Evolutionary conservation across 2,329 filamentous ascomycete species (phyloP).

Genomic region (Talaromyces sp.): DNA sequence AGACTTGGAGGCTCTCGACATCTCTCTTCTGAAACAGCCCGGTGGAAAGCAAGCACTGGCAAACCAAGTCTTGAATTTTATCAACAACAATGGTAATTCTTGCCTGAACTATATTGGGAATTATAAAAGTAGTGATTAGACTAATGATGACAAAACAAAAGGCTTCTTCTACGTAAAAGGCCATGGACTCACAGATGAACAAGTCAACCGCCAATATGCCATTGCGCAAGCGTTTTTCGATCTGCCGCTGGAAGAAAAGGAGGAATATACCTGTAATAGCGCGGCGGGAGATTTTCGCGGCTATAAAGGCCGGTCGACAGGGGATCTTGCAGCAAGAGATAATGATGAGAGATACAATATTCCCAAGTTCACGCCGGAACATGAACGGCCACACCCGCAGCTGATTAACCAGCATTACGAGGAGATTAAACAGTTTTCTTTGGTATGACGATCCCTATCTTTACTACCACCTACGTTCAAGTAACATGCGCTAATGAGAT

Average conservation of each 20-base stretch:
- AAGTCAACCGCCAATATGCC: slow-evolving; percentile 58
- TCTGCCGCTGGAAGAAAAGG: slow-evolving; percentile 55
- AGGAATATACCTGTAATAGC: slow-evolving; percentile 44
- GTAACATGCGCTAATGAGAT: not conserved
- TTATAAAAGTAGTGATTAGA: not conserved
- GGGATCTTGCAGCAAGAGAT: slow-evolving; percentile 5
- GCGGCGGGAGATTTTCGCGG: slow-evolving; percentile 6
- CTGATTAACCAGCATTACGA: slow-evolving; percentile 8
- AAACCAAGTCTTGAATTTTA: slow-evolving; percentile 17
- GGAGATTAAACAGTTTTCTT: slow-evolving; percentile 9
- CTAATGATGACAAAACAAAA: slow-evolving; percentile 17
- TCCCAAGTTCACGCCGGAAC: slow-evolving; percentile 9
- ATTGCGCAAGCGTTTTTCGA: slow-evolving; percentile 57
- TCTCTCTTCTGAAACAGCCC: slow-evolving; percentile 50
- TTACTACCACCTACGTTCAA: not conserved
- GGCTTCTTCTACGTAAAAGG: slow-evolving; percentile 63
- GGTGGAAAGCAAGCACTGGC: slow-evolving; percentile 53
- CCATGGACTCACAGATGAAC: slow-evolving; percentile 56
- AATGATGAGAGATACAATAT: slow-evolving; percentile 12
- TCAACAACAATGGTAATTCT: slow-evolving; percentile 8
- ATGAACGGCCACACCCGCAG: slow-evolving; percentile 8
- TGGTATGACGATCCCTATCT: not conserved
- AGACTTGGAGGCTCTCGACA: slow-evolving; percentile 55
- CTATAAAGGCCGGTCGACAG: slow-evolving; percentile 3
- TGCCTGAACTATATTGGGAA: not conserved